phyloP scores from a whole-genome alignment of 2,329 filamentous ascomycete genomes.

The Sarocladium strictum region DNA sequence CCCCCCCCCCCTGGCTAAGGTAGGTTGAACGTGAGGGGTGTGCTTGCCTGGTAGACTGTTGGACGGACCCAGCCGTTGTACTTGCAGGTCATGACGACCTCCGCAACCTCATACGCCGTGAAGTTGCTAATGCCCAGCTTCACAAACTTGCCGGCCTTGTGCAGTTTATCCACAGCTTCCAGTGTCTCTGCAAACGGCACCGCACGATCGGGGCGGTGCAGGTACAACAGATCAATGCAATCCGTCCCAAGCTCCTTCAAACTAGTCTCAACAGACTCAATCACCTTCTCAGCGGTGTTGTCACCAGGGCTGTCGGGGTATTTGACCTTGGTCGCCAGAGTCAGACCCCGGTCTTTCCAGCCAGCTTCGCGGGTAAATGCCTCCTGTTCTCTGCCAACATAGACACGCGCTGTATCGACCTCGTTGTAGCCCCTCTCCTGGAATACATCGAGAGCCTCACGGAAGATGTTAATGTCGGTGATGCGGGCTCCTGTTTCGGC shows the following conservation, averaged over 20 bases:
- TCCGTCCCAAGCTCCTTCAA: slow-evolving; percentile 68
- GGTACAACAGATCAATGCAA: slow-evolving; percentile 53
- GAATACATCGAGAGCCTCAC: slow-evolving; percentile 66
- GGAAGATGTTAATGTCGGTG: slow-evolving; percentile 61
- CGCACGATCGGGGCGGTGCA: slow-evolving; percentile 45
- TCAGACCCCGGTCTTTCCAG: slow-evolving; percentile 75
- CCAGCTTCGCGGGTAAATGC: slow-evolving; percentile 67
- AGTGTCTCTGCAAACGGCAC: slow-evolving; percentile 77
- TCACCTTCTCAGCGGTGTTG: slow-evolving; percentile 60
- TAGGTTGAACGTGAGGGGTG: background rate
- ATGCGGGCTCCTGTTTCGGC: slow-evolving; percentile 61
- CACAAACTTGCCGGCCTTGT: slow-evolving; percentile 82
- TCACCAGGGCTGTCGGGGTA: slow-evolving; percentile 57
- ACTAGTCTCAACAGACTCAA: slow-evolving; percentile 59
- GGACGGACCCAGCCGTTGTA: slow-evolving; percentile 77
- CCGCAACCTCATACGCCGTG: slow-evolving; percentile 81
- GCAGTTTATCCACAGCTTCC: slow-evolving; percentile 69
- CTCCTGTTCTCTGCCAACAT: slow-evolving; percentile 69
- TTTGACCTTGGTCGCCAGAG: slow-evolving; percentile 67
- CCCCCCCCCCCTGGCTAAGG: background rate
- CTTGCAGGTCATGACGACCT: slow-evolving; percentile 73
- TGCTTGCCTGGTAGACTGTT: slow-evolving; percentile 62
- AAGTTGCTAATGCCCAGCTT: slow-evolving; percentile 77
- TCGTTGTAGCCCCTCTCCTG: slow-evolving; percentile 78
- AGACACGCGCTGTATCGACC: slow-evolving; percentile 75